A percentile compares a stretch with the other conserved stretches of the same genome.
These are phyloP conservation scores for Agrostemma githago DNA, from an alignment of 148 eudicot species.

Conservation along the genomic window DNA sequence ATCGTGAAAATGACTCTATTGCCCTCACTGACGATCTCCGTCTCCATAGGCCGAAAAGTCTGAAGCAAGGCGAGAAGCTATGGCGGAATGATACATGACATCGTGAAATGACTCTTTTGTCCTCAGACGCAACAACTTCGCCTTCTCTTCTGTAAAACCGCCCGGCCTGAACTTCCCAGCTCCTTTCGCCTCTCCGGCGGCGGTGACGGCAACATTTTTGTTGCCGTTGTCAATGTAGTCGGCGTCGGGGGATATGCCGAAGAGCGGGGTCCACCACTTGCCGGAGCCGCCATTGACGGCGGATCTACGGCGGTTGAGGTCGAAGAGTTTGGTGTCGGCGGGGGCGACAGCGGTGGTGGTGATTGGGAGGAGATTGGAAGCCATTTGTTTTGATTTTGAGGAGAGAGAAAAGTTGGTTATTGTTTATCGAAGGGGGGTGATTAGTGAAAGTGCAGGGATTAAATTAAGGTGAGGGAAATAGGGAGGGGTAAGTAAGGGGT, in stretches of 20 bases:
- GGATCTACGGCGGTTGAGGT: constrained; percentile 23
- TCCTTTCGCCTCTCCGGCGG: neutral
- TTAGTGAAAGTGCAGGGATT: neutral
- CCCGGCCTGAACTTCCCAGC: constrained; percentile 33
- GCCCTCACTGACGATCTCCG: neutral
- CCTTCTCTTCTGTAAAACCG: constrained; percentile 71
- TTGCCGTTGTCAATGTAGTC: constrained; percentile 44
- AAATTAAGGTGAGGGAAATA: neutral
- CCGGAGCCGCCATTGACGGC: neutral
- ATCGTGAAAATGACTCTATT: neutral
- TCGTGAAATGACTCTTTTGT: constrained; percentile 63
- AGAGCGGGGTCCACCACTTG: constrained; percentile 69
- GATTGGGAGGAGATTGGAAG: constrained; percentile 40
- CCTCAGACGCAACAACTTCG: constrained; percentile 53
- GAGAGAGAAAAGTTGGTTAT: constrained; percentile 5
- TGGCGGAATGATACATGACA: constrained; percentile 75
- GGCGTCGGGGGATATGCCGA: constrained; percentile 60
- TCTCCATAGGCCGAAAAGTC: constrained; percentile 28
- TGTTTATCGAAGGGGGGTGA: neutral
- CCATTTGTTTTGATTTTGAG: constrained; percentile 28
- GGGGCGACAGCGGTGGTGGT: constrained; percentile 31
- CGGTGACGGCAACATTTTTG: neutral
- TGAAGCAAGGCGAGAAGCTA: constrained; percentile 74
- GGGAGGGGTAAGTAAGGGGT: neutral
- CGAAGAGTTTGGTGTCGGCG: constrained; percentile 18